Base-by-base conservation (phyloP, 371 early-diverging fungal species). In the Mucor lusitanicus region DNA sequence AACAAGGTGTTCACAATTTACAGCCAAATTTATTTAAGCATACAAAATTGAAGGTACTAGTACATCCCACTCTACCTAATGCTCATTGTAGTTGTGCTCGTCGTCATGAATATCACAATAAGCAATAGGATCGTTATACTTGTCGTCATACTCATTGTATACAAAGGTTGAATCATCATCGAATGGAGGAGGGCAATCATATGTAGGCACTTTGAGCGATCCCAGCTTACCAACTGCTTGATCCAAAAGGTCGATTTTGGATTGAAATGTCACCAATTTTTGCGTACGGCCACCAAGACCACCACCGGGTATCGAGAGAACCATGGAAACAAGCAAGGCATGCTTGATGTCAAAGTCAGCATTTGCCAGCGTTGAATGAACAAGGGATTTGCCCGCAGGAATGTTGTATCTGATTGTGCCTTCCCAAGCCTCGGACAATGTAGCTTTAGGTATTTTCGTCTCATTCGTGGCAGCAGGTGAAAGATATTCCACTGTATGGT, bases 141-240 rank as follows among this genome's bases (percentile, higher is more conserved):
- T 68, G 35, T 59, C 63, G 21, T 68, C 62, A 33, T 63, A 62
- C 57, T 68, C 67, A n/a, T 62, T 62, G 56, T 55, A 67, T 4
- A 67, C 63, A 58, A 56, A 56, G 0, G 27, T 32, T 13, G n/a
- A n/a, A n/a, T 48, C 17, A 35, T 64, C 39, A 8, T 69, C 69
- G 60, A 69, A 69, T 12, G 69, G 65, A 46, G 69, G 69, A 55
- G 69, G 69, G 28, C 46, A 44, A 48, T 69, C 65, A 27, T 69
- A 69, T 8, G 64, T 42, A 33, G 69, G 69, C 5, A 69, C 30
- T 11, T 69, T 33, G 15, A 69, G 33, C 5, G 64, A 28, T 13
- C 54, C 64, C 19, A 55, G 21, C 35, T 69, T 54, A n/a, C 64
- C 61, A n/a, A 69, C 12, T 5, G 54, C 17, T 39, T 59, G 28